Conservation (phyloP, 306 rosid genomes). For the Casuarina cunninghamiana region DNA sequence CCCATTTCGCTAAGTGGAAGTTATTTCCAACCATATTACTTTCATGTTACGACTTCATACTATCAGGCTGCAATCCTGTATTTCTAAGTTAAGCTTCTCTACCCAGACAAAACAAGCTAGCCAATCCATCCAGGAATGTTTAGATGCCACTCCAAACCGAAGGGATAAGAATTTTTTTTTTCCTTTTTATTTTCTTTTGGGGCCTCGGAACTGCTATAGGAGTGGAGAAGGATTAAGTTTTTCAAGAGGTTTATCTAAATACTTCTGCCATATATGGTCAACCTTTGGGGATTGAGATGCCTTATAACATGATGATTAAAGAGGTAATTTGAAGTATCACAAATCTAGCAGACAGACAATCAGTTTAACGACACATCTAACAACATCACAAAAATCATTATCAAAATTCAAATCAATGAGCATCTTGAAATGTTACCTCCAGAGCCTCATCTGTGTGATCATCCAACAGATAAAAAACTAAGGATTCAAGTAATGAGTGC, state of each 20-base stretch:
- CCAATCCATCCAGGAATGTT: not conserved
- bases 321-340: too few relatives aligned
- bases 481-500: conserved; percentile 75
- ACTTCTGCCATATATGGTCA: too few relatives aligned
- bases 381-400: conserved; percentile 8
- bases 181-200: too few relatives aligned
- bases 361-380: conserved; percentile 8
- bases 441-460: conserved; percentile 82
- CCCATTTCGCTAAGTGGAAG: not conserved
- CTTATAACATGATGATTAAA: too few relatives aligned
- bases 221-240: too few relatives aligned
- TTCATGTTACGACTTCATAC: not conserved
- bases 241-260: too few relatives aligned
- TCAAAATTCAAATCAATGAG: conserved; percentile 16
- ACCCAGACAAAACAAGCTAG: conserved; percentile 6
- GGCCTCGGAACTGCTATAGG: too few relatives aligned
- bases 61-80: not conserved
- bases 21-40: not conserved
- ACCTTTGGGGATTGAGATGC: too few relatives aligned
- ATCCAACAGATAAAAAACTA: conserved; percentile 83
- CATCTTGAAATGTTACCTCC: conserved; percentile 52
- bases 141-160: not conserved
- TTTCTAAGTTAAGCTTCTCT: not conserved
- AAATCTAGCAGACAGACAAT: not conserved
- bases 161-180: too few relatives aligned